A percentile compares a stretch with the other conserved stretches of the same genome.
Evolutionary conservation across 1,139 yeast genomes (phyloP).

Genomic region (Blastobotrys petasosporus): DNA sequence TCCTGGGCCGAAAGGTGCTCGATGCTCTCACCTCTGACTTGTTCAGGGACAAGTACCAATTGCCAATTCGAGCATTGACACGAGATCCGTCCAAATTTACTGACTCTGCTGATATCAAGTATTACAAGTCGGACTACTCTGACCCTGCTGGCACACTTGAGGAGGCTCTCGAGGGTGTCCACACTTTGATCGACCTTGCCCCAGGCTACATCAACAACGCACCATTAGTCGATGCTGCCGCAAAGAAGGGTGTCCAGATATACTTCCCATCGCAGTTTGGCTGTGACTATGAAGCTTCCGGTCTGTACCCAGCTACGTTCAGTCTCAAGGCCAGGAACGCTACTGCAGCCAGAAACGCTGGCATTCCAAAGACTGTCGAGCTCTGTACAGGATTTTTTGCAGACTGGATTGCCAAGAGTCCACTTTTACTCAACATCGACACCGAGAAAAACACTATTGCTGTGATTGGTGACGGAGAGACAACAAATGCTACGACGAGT

Average conservation of each 20-base stretch:
- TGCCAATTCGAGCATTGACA: slow-evolving; percentile 35
- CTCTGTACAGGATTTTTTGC: background rate
- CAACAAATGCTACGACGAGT: background rate
- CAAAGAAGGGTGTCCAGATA: background rate
- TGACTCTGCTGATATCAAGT: slow-evolving; percentile 30
- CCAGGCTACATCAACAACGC: slow-evolving; percentile 15
- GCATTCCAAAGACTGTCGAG: slow-evolving; percentile 1
- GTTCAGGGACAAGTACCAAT: background rate
- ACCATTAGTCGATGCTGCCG: background rate
- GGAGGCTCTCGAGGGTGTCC: slow-evolving; percentile 1
- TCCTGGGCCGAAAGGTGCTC: slow-evolving; percentile 44
- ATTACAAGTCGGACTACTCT: slow-evolving; percentile 15
- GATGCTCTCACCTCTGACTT: slow-evolving; percentile 37
- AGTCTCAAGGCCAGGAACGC: background rate
- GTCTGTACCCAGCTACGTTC: slow-evolving; percentile 4
- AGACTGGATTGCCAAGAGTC: background rate
- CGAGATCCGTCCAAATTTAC: slow-evolving; percentile 37
- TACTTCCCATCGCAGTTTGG: slow-evolving; percentile 64
- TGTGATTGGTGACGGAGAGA: slow-evolving; percentile 1
- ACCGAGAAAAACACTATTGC: background rate
- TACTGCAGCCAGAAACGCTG: background rate
- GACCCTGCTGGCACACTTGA: slow-evolving; percentile 11
- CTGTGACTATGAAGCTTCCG: slow-evolving; percentile 31
- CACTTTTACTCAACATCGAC: background rate
- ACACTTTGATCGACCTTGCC: slow-evolving; percentile 20